Conservation (phyloP, 306 rosid species). For the Astragalus glycyphyllos region DNA sequence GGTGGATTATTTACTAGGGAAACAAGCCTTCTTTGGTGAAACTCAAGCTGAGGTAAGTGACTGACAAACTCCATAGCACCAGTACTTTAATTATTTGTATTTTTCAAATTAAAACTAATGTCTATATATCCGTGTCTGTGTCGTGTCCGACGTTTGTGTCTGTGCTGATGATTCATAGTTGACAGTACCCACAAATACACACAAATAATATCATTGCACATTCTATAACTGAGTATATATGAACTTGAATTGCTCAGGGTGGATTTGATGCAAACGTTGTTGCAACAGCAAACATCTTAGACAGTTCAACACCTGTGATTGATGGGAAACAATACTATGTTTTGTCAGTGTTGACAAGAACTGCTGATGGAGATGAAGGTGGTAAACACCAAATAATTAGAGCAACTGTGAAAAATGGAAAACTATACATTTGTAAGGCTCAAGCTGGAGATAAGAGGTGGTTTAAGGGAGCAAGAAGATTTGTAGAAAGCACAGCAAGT, state of each 20-base stretch:
- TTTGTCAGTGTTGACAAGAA: slow-evolving; percentile 86
- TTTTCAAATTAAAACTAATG: too few species aligned
- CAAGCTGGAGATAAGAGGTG: slow-evolving; percentile 99
- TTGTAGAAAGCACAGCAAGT: slow-evolving; percentile 70
- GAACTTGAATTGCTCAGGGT: slow-evolving; percentile 60
- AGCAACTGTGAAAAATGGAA: slow-evolving; percentile 85
- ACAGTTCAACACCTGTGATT: slow-evolving; percentile 42
- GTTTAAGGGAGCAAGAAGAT: slow-evolving; percentile 96
- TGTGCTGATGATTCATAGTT: too few species aligned
- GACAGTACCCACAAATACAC: background rate
- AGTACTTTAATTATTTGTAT: too few species aligned
- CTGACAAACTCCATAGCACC: too few species aligned
- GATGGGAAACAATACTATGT: slow-evolving; percentile 71
- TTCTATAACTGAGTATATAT: slow-evolving; percentile 34
- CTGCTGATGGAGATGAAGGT: slow-evolving; percentile 99
- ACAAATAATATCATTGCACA: background rate
- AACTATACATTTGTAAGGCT: slow-evolving; percentile 90
- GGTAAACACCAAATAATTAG: slow-evolving; percentile 92
- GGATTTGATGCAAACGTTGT: slow-evolving; percentile 85
- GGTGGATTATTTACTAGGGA: slow-evolving; percentile 94
- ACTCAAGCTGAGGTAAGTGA: slow-evolving; percentile 86
- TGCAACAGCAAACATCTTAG: slow-evolving; percentile 87
- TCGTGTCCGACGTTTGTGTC: too few species aligned
- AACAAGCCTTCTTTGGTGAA: slow-evolving; percentile 86
- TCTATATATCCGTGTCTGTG: too few species aligned